A percentile compares a stretch with the other conserved stretches of the same genome.
phyloP scores from a whole-genome alignment of 306 rosid genomes.

The Vicia faba region DNA sequence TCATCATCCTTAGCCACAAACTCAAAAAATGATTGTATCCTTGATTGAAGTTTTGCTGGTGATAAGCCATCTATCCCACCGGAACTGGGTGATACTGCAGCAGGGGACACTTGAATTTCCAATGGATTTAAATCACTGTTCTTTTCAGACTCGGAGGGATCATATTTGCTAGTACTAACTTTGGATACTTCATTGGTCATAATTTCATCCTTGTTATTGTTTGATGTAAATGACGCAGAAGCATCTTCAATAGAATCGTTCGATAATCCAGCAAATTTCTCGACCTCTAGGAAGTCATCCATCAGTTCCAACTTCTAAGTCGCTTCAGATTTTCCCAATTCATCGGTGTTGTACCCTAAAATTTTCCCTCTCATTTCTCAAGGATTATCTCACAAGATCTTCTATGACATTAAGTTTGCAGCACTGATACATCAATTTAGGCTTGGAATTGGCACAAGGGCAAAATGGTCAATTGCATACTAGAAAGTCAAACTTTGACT shows the following conservation, averaged over 20 bases:
- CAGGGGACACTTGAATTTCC: constrained; percentile 45
- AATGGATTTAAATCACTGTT: constrained; percentile 46
- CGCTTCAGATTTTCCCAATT: constrained; percentile 61
- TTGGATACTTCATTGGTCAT: constrained; percentile 51
- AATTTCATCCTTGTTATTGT: too few relatives aligned
- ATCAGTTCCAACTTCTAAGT: constrained; percentile 75
- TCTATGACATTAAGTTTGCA: too few relatives aligned
- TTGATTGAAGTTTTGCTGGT: constrained; percentile 60
- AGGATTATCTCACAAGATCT: too few relatives aligned
- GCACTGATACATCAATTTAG: too few relatives aligned
- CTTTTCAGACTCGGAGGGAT: constrained; percentile 43
- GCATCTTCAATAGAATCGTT: constrained; percentile 56
- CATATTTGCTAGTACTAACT: constrained; percentile 39
- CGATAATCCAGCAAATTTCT: constrained; percentile 82
- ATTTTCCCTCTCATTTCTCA: too few relatives aligned
- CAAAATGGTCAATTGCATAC: too few relatives aligned
- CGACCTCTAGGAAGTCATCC: constrained; percentile 99
- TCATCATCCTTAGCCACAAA: constrained; percentile 66
- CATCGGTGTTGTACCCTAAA: too few relatives aligned
- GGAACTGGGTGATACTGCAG: constrained; percentile 30
- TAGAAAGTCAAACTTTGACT: too few relatives aligned
- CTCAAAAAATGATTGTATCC: constrained; percentile 62
- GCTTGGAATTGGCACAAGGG: too few relatives aligned
- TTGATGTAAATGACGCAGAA: too few relatives aligned
- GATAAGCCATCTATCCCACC: too few relatives aligned